Conservation (phyloP, 208 protist species). For the Acanthamoeba rhysodes region DNA sequence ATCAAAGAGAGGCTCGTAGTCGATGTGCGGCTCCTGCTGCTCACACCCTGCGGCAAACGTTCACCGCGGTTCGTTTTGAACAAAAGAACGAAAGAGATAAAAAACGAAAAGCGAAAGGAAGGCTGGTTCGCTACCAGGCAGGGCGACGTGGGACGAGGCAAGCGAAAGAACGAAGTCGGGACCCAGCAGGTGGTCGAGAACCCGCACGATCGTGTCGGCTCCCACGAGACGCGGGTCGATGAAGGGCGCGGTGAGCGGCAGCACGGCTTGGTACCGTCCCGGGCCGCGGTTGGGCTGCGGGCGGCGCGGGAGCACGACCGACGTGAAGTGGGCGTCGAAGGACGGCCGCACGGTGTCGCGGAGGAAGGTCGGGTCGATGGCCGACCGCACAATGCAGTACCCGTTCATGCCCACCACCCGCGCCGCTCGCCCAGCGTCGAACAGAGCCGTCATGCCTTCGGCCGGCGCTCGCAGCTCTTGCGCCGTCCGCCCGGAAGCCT, state of each 20-base stretch:
- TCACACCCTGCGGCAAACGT: neutral
- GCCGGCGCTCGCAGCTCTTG: too few species aligned
- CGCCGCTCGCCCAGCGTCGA: neutral
- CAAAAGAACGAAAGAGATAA: neutral
- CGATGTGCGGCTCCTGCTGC: conserved; percentile 21
- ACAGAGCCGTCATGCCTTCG: neutral
- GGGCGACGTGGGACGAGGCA: neutral
- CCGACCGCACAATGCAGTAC: neutral
- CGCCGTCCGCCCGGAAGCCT: too few species aligned
- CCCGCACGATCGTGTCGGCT: neutral
- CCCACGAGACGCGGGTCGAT: neutral
- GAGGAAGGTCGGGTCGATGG: conserved; percentile 14
- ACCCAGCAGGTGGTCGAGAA: neutral
- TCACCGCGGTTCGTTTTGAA: neutral
- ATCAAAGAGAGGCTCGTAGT: conserved; percentile 58
- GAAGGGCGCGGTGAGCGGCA: conserved; percentile 13
- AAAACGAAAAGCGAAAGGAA: neutral
- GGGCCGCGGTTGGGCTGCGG: conserved; percentile 43
- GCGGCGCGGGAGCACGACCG: neutral
- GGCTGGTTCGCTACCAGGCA: neutral
- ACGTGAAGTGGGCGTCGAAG: conserved; percentile 22
- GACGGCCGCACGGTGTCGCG: neutral
- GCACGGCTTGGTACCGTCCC: neutral
- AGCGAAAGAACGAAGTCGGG: neutral
- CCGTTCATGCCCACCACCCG: conserved; percentile 18